Conservation (phyloP, 2,329 filamentous ascomycete genomes). For the Corynespora cassiicola region DNA sequence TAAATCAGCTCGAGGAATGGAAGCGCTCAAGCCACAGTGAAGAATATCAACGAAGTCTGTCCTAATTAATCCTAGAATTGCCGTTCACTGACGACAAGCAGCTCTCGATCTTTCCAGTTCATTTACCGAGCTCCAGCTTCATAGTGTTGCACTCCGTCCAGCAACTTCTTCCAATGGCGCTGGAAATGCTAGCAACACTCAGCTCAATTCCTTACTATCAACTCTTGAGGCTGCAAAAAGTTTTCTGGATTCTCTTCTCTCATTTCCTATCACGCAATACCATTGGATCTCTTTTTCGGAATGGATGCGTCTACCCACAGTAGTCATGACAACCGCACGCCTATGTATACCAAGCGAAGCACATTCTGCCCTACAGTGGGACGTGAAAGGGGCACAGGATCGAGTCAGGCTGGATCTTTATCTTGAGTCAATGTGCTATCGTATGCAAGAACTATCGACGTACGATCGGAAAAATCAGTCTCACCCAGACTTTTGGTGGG, state of each 20-base stretch:
- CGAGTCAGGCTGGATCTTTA: conserved; percentile 38
- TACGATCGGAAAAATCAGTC: conserved; percentile 29
- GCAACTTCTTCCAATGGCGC: conserved; percentile 1
- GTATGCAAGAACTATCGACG: conserved; percentile 36
- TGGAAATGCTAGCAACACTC: conserved; percentile 12
- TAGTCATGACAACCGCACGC: conserved; percentile 34
- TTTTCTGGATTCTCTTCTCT: conserved; percentile 73
- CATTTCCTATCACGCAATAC: conserved; percentile 66
- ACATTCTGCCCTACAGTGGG: conserved; percentile 33
- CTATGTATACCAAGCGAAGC: conserved; percentile 35
- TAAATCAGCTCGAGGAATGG: conserved; percentile 35
- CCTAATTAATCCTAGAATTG: neutral
- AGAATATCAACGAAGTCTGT: conserved; percentile 24
- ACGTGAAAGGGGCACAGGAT: conserved; percentile 38
- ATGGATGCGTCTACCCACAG: conserved; percentile 40
- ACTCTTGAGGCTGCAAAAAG: conserved; percentile 68
- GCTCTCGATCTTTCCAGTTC: conserved; percentile 35
- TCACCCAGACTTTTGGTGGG: conserved; percentile 38
- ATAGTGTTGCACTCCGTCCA: conserved; percentile 31
- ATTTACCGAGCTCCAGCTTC: conserved; percentile 34
- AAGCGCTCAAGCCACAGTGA: conserved; percentile 17
- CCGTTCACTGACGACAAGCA: conserved; percentile 12
- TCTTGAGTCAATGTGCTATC: conserved; percentile 40
- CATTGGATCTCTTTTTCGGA: conserved; percentile 39
- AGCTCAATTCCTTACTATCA: conserved; percentile 31